phyloP scores from a whole-genome alignment of 2,329 filamentous ascomycete species.

The Stagonosporopsis chrysanthemi region DNA sequence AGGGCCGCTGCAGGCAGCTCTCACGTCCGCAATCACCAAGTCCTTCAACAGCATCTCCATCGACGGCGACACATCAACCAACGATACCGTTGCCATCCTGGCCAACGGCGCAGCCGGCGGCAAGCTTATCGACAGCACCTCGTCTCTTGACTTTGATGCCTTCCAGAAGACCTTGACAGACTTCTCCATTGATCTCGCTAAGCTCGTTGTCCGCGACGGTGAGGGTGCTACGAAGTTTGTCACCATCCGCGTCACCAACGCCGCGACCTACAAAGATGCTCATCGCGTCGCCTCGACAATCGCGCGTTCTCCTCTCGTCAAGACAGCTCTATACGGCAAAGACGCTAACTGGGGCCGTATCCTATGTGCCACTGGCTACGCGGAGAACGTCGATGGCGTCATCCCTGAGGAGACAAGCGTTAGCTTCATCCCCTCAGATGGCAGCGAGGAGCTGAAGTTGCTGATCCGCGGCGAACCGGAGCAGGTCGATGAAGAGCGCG shows the following conservation, averaged over 20 bases:
- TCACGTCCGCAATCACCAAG: slow-evolving; percentile 76
- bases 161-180: slow-evolving; percentile 75
- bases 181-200: slow-evolving; percentile 84
- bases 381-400: slow-evolving; percentile 69
- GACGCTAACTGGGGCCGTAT: slow-evolving; percentile 99
- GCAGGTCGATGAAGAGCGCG: slow-evolving; percentile 76
- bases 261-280: slow-evolving; percentile 72
- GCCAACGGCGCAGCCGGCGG: slow-evolving; percentile 93
- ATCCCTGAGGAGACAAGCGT: slow-evolving; percentile 76
- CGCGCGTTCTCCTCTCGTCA: slow-evolving; percentile 89
- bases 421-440: slow-evolving; percentile 79
- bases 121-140: slow-evolving; percentile 63
- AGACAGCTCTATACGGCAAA: slow-evolving; percentile 95
- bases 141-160: slow-evolving; percentile 69
- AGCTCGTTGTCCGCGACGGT: slow-evolving; percentile 93
- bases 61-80: slow-evolving; percentile 96
- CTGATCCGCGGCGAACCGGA: slow-evolving; percentile 83
- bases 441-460: slow-evolving; percentile 77
- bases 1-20: slow-evolving; percentile 70
- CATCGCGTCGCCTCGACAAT: slow-evolving; percentile 86
- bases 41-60: slow-evolving; percentile 98
- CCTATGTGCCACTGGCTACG: slow-evolving; percentile 90
- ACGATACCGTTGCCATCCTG: slow-evolving; percentile 93
- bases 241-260: slow-evolving; percentile 82
- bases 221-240: slow-evolving; percentile 99